Evolutionary conservation across 1,284 basidiomycete species (phyloP).

Genomic region (Violaceomyces palustris): DNA sequence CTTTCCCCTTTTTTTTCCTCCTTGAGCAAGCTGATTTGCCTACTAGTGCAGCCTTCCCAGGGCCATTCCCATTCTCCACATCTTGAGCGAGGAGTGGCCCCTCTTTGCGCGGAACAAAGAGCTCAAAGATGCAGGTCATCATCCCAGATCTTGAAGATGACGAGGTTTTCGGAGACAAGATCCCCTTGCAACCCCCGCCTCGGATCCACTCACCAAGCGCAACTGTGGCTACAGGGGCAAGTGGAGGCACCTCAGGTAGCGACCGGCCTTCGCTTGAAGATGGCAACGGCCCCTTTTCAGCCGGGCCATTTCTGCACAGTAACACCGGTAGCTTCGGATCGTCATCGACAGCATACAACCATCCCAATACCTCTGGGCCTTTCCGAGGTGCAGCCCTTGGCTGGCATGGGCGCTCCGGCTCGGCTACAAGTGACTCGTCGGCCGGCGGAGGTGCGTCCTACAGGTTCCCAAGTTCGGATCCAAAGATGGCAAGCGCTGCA

Average conservation of each 20-base stretch:
- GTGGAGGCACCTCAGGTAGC: conserved; percentile 3
- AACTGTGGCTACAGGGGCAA: conserved; percentile 3
- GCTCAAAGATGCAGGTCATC: conserved; percentile 36
- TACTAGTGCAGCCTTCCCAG: too few relatives aligned
- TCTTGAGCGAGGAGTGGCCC: too few relatives aligned
- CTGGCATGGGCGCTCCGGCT: conserved; percentile 26
- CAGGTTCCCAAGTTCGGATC: not conserved
- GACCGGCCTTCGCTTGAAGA: conserved; percentile 11
- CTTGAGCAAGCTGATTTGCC: too few relatives aligned
- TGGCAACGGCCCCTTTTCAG: conserved; percentile 17
- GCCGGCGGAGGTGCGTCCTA: conserved; percentile 11
- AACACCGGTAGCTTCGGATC: conserved; percentile 6
- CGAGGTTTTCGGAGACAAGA: conserved; percentile 25
- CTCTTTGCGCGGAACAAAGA: too few relatives aligned
- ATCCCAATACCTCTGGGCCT: conserved; percentile 5
- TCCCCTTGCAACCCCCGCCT: conserved; percentile 17
- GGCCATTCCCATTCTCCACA: too few relatives aligned
- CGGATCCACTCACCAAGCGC: conserved; percentile 12
- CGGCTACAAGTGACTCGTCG: conserved; percentile 28
- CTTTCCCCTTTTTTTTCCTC: too few relatives aligned
- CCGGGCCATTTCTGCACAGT: conserved; percentile 20
- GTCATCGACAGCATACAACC: conserved; percentile 3
- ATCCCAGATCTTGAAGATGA: conserved; percentile 50
- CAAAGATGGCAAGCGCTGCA: not conserved
- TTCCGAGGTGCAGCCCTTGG: conserved; percentile 30